These are phyloP conservation scores for Cladobotryum protrusum DNA, from an alignment of 2,329 filamentous ascomycete genomes.

Conservation along the genomic window DNA sequence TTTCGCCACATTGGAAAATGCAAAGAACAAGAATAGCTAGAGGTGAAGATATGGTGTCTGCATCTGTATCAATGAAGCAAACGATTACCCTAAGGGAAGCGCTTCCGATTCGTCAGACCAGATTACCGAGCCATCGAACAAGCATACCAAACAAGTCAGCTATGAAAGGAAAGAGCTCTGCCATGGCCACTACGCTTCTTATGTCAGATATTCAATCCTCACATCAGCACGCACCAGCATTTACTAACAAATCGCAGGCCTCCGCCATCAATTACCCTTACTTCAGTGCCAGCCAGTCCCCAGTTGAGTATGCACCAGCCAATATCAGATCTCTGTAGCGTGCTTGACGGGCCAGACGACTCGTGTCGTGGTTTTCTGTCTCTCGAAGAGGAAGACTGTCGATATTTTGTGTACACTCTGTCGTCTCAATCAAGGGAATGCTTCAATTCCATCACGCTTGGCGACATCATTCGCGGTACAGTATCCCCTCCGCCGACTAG, in stretches of 20 bases:
- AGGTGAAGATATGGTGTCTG: not conserved
- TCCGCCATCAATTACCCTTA: not conserved
- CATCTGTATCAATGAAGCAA: not conserved
- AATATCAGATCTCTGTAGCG: not conserved
- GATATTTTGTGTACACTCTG: slow-evolving; percentile 3
- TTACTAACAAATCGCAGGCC: not conserved
- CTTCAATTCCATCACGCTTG: slow-evolving; percentile 1
- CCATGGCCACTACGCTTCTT: not conserved
- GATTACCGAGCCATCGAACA: not conserved
- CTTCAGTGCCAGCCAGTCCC: not conserved
- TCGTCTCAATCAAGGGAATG: not conserved
- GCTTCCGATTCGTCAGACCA: not conserved
- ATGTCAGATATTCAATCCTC: not conserved
- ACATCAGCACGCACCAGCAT: not conserved
- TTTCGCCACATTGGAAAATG: slow-evolving; percentile 7
- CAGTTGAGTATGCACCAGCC: not conserved
- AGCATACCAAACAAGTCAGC: not conserved
- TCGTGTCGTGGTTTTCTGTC: slow-evolving; percentile 3
- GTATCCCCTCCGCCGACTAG: slow-evolving; percentile 10
- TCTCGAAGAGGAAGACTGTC: not conserved
- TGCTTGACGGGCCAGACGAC: not conserved
- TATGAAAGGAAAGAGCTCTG: not conserved
- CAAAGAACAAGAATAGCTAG: not conserved
- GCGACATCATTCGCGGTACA: slow-evolving; percentile 3
- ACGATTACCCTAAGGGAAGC: not conserved